phyloP scores from a whole-genome alignment of 805 yeast species.

The Teunomyces atbi region DNA sequence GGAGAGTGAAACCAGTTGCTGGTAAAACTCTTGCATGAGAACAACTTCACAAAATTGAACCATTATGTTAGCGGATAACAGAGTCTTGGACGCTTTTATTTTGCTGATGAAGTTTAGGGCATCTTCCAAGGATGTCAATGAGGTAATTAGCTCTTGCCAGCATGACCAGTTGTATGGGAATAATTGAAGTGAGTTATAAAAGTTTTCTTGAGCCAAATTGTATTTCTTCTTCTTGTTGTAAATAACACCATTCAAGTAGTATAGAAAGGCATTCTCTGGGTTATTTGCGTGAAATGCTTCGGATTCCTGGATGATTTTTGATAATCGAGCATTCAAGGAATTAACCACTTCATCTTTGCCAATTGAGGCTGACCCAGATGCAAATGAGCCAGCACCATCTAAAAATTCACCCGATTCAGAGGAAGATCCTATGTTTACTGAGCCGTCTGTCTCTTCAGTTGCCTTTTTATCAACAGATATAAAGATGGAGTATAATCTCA shows the following conservation, averaged over 20 bases:
- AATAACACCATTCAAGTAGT: conserved; percentile 70
- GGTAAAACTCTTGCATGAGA: conserved; percentile 75
- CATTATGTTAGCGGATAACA: conserved; percentile 33
- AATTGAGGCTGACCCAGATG: background rate
- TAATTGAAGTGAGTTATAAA: conserved; percentile 57
- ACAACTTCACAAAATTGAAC: conserved; percentile 61
- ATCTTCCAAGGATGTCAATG: conserved; percentile 61
- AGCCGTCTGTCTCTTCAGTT: conserved; percentile 70
- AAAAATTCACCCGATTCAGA: conserved; percentile 19
- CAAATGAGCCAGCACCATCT: conserved; percentile 5
- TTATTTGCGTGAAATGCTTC: conserved; percentile 26
- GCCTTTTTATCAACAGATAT: conserved; percentile 75
- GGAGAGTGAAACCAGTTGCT: conserved; percentile 52
- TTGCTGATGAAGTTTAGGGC: conserved; percentile 43
- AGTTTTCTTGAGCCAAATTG: conserved; percentile 56
- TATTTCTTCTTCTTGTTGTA: conserved; percentile 60
- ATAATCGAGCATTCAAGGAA: conserved; percentile 27
- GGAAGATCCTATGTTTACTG: conserved; percentile 41
- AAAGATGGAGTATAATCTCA: conserved; percentile 66
- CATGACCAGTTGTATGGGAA: conserved; percentile 93
- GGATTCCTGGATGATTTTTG: conserved; percentile 39
- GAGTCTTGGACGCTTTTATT: conserved; percentile 33
- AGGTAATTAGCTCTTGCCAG: conserved; percentile 76
- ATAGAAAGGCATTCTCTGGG: conserved; percentile 53
- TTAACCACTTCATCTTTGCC: conserved; percentile 13